phyloP scores from a whole-genome alignment of 2,329 filamentous ascomycete genomes.

The Ascochyta clinopodiicola region DNA sequence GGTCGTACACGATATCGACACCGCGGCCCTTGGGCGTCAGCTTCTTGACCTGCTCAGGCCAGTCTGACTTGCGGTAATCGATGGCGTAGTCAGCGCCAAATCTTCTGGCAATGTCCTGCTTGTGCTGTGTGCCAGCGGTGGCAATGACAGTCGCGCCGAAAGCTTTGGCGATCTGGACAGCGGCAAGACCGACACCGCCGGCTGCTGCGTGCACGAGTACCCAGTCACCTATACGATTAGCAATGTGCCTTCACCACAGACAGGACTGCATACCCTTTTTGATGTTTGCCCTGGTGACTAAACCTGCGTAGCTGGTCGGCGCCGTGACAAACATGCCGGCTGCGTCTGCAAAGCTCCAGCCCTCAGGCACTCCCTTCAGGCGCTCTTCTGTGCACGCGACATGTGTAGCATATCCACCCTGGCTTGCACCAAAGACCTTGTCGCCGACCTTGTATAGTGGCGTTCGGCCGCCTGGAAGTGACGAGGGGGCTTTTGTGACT shows the following conservation, averaged over 20 bases:
- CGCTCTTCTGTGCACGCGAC: slow-evolving; percentile 70
- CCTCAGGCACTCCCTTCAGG: slow-evolving; percentile 75
- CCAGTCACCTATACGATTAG: slow-evolving; percentile 67
- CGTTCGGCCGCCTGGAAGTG: slow-evolving; percentile 48
- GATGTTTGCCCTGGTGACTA: slow-evolving; percentile 79
- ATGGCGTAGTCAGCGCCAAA: slow-evolving; percentile 88
- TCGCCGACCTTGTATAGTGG: slow-evolving; percentile 78
- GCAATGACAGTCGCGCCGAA: slow-evolving; percentile 92
- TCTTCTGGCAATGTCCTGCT: slow-evolving; percentile 76
- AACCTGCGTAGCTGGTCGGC: slow-evolving; percentile 84
- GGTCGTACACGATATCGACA: slow-evolving; percentile 94
- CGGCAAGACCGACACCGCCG: slow-evolving; percentile 87
- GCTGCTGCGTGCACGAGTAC: slow-evolving; percentile 93
- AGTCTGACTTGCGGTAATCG: slow-evolving; percentile 72
- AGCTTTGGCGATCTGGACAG: slow-evolving; percentile 93
- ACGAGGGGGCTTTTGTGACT: slow-evolving; percentile 70
- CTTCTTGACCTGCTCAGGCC: slow-evolving; percentile 74
- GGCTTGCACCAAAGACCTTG: slow-evolving; percentile 82
- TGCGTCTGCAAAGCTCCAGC: slow-evolving; percentile 84
- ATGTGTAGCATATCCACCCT: slow-evolving; percentile 85
- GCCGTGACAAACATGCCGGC: slow-evolving; percentile 91
- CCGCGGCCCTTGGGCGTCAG: slow-evolving; percentile 75
- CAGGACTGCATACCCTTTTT: slow-evolving; percentile 57
- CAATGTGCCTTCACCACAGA: not conserved
- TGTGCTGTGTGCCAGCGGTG: slow-evolving; percentile 81